phyloP scores from a whole-genome alignment of 2,329 filamentous ascomycete species.

The Neonectria ditissima region DNA sequence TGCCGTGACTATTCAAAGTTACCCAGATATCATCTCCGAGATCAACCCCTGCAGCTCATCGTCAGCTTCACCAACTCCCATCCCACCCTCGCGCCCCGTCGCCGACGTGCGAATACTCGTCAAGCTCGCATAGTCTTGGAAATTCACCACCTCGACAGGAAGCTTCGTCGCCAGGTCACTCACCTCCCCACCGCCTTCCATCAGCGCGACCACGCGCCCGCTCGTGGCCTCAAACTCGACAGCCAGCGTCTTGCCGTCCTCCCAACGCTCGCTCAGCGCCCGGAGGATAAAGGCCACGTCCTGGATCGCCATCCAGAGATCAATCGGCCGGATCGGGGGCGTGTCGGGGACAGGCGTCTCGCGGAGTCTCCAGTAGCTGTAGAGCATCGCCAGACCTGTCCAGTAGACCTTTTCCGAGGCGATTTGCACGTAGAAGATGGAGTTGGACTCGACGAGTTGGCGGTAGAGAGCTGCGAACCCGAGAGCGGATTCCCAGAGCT shows the following conservation, averaged over 20 bases:
- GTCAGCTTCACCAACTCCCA: conserved; percentile 9
- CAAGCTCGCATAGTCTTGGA: conserved; percentile 35
- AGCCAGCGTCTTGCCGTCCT: conserved; percentile 37
- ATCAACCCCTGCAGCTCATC: conserved; percentile 21
- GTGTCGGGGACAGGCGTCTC: not conserved
- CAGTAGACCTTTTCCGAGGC: conserved; percentile 43
- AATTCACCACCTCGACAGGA: conserved; percentile 33
- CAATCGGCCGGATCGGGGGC: conserved; percentile 14
- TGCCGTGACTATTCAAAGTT: not conserved
- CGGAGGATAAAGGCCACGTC: conserved; percentile 38
- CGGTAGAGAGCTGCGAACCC: conserved; percentile 36
- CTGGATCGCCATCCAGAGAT: conserved; percentile 41
- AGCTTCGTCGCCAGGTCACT: conserved; percentile 7
- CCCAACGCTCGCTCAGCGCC: conserved; percentile 40
- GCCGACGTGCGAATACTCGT: conserved; percentile 36
- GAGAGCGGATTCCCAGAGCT: conserved; percentile 37
- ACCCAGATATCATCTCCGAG: conserved; percentile 18
- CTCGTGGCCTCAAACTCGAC: conserved; percentile 32
- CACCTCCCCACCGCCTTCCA: conserved; percentile 6
- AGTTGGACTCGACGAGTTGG: conserved; percentile 39
- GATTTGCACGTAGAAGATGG: conserved; percentile 43
- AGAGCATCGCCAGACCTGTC: conserved; percentile 37
- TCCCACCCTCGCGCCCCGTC: not conserved
- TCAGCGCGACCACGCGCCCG: conserved; percentile 29
- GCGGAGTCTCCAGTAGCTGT: conserved; percentile 39